Percentiles rank a stretch among this genome's conserved stretches.
Evolutionary conservation across 306 rosid genomes (phyloP).

Genomic region (Ormosia semicastrata): DNA sequence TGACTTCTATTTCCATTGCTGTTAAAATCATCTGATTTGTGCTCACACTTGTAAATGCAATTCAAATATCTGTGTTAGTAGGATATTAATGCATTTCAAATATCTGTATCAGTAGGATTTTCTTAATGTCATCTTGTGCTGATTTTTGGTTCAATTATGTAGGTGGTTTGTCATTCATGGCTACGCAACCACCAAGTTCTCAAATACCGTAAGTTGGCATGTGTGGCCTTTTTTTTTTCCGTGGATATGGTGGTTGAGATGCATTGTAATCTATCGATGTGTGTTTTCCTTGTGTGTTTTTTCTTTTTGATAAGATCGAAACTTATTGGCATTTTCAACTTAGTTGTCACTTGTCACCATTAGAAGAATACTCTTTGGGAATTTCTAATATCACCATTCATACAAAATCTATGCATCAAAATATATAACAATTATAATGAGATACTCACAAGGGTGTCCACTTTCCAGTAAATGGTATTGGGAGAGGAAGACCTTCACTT

Average conservation of each 20-base stretch:
- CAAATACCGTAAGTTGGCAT: constrained; percentile 59
- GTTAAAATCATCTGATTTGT: constrained; percentile 11
- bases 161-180: constrained; percentile 63
- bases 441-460: not conserved
- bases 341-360: not conserved
- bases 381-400: not conserved
- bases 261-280: not conserved
- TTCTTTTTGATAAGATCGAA: not conserved
- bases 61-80: not conserved
- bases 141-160: constrained; percentile 28
- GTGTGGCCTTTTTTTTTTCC: not conserved
- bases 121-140: not conserved
- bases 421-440: not conserved
- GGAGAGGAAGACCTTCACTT: not conserved
- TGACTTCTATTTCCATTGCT: not conserved
- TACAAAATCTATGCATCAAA: not conserved
- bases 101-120: not conserved
- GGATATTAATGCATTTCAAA: not conserved
- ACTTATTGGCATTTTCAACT: not conserved
- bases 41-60: constrained; percentile 2
- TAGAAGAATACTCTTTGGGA: not conserved
- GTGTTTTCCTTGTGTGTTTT: not conserved
- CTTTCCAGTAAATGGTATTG: not conserved
- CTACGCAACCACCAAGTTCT: constrained; percentile 53
- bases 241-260: not conserved